phyloP scores from a whole-genome alignment of 225 moss, liverwort and hornwort genomes.

The Sphagnum tenellum region DNA sequence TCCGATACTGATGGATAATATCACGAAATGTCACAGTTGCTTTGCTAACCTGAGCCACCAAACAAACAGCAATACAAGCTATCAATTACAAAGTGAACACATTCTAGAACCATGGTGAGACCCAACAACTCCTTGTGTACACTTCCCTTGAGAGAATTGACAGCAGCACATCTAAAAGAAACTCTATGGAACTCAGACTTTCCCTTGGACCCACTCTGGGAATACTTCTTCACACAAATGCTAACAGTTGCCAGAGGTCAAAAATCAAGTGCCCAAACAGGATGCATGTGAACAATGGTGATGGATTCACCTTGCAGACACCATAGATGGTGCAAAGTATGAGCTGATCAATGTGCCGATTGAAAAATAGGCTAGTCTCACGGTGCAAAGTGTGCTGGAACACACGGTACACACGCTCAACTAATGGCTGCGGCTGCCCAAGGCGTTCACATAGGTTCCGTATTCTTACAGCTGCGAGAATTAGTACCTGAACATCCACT shows the following conservation, averaged over 20 bases:
- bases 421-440: slow-evolving; percentile 64
- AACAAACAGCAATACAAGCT: background rate
- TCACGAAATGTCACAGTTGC: slow-evolving; percentile 90
- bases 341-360: slow-evolving; percentile 94
- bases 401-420: slow-evolving; percentile 79
- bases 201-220: no score
- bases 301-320: slow-evolving; percentile 74
- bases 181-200: no score
- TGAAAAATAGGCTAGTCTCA: slow-evolving; percentile 84
- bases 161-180: no score
- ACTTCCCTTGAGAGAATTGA: no score
- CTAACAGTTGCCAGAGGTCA: background rate
- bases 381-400: slow-evolving; percentile 69
- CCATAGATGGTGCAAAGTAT: slow-evolving; percentile 92
- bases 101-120: no score
- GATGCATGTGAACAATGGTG: slow-evolving; percentile 1
- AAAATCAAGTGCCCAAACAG: background rate
- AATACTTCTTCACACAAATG: no score
- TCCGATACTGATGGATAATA: slow-evolving; percentile 81
- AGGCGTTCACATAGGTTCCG: slow-evolving; percentile 86
- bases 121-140: no score
- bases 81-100: no score
- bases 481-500: slow-evolving; percentile 66
- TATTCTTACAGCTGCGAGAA: slow-evolving; percentile 80
- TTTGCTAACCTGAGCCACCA: slow-evolving; percentile 68